A percentile compares a stretch with the other conserved stretches of the same genome.
Evolutionary conservation across 805 yeast species (phyloP).

Genomic region (Priceomyces fermenticarens): DNA sequence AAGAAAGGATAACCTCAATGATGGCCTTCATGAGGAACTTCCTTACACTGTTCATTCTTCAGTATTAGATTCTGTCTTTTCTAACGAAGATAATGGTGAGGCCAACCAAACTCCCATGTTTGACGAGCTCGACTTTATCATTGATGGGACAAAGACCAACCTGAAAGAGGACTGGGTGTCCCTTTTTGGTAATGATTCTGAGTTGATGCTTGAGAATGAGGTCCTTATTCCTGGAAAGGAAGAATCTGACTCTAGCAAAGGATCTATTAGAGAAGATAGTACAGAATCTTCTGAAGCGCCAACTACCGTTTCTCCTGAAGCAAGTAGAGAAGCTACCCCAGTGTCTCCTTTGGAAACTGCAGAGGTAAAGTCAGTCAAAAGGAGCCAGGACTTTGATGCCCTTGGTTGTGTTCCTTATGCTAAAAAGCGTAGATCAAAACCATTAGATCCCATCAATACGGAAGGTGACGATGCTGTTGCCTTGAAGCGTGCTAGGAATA

Average conservation of each 20-base stretch:
- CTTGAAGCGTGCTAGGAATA: constrained; percentile 90
- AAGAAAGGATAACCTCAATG: background rate
- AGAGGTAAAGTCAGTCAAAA: constrained; percentile 2
- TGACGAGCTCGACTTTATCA: constrained; percentile 47
- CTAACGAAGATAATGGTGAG: constrained; percentile 27
- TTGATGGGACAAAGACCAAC: constrained; percentile 38
- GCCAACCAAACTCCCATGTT: constrained; percentile 57
- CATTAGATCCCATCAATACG: constrained; percentile 65
- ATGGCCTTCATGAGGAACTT: constrained; percentile 6
- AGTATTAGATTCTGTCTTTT: constrained; percentile 51
- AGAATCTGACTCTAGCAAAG: constrained; percentile 2
- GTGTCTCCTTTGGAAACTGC: constrained; percentile 11
- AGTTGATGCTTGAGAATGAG: constrained; percentile 10
- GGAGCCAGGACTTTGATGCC: constrained; percentile 42
- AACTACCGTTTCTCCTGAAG: background rate
- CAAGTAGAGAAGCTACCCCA: background rate
- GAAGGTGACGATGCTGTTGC: constrained; percentile 61
- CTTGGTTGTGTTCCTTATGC: constrained; percentile 75
- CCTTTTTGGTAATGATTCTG: constrained; percentile 40
- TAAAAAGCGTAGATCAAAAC: constrained; percentile 70
- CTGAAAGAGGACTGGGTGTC: constrained; percentile 59
- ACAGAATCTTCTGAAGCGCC: background rate
- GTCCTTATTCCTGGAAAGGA: constrained; percentile 1
- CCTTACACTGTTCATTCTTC: constrained; percentile 54
- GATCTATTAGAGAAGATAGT: no score